Evolutionary conservation across 805 yeast genomes (phyloP).

Genomic region (Saccharomycopsis oosterbeekiorum): DNA sequence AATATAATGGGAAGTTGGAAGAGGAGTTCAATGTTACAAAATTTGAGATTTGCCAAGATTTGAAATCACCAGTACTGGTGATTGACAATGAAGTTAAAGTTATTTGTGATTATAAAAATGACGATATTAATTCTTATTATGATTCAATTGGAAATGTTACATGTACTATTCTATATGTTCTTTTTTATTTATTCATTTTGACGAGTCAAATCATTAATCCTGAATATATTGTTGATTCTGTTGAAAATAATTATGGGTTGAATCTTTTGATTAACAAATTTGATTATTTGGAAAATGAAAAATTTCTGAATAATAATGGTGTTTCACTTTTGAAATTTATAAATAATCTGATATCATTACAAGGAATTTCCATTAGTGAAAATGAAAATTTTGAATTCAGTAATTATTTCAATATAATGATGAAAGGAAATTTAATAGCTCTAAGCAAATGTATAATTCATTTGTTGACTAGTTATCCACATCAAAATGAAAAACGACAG

Average conservation of each 20-base stretch:
- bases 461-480: not conserved
- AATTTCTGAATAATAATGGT: not conserved
- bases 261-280: not conserved
- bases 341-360: not conserved
- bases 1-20: not conserved
- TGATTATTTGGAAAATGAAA: not conserved
- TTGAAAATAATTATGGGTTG: not conserved
- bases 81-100: not conserved
- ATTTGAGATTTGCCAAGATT: not conserved
- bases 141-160: not conserved
- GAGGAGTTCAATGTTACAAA: not conserved
- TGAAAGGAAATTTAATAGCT: conserved; percentile 2
- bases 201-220: not conserved
- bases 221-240: not conserved
- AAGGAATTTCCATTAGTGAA: not conserved
- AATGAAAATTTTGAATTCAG: conserved; percentile 10
- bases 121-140: not conserved
- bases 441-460: not conserved
- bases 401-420: not conserved
- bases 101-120: not conserved
- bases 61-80: not conserved
- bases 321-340: not conserved
- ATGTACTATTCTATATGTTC: not conserved
- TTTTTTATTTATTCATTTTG: not conserved
- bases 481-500: not conserved